Base-by-base conservation (phyloP, 2,329 filamentous ascomycete genomes). In the Botrytis fabae region DNA sequence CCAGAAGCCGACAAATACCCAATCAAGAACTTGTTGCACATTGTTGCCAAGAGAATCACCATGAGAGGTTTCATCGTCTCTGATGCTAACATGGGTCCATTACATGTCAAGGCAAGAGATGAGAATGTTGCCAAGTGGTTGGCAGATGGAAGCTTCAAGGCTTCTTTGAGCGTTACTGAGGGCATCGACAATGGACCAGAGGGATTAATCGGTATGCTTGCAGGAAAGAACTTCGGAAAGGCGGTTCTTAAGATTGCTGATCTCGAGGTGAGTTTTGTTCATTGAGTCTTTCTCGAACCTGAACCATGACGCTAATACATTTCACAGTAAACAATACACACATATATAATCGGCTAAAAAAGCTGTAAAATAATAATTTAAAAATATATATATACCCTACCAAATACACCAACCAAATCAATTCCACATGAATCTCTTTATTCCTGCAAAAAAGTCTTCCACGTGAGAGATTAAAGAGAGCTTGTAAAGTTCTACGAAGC, bases 141-240 rank as follows among this genome's bases (percentile, higher is more conserved):
- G 73, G 83, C 85, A 72, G 90, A 93, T 22, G 91, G 89, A 12
- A 85, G 84, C 0, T 89, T 93, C 83, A 90, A 90, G 83, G 85
- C 86, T 7, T 85, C 86, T 79, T 83, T 87, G 76, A 85, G 86
- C 76, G 85, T 91, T 74, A 91, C 89, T 1, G 83, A 87, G 51
- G 91, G 91, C 8, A 91, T 93, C 75, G 91, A 93, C 74, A 89
- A 91, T 78, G 88, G 86, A 5, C 82, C 86, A 28, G 87, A 92
- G 65, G 91, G 90, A 1, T 85, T 93, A 74, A 80, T 93, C 71
- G 90, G 89, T 22, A 89, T 93, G 84, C 85, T 93, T 74, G 82
- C 86, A 75, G 91, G 91, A 38, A 87, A 90, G 83, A 93, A 93
- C 82, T 90, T 91, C 80, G 91, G 91, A 70, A 93, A 93, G 85